phyloP scores from a whole-genome alignment of 1,284 basidiomycete species.

The Anthracocystis walkeri region DNA sequence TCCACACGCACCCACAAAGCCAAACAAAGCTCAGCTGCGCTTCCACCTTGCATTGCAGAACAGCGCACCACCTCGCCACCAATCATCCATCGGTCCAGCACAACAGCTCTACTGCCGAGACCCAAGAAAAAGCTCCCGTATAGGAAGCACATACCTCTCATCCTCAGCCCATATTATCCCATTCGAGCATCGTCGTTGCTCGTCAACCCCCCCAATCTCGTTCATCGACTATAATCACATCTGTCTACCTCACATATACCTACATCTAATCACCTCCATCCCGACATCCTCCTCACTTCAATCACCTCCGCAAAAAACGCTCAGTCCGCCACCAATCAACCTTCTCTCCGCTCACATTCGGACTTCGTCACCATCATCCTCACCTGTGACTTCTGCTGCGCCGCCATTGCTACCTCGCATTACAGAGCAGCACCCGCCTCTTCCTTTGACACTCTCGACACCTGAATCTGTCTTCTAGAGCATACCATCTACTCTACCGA shows the following conservation, averaged over 20 bases:
- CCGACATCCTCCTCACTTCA: conserved; percentile 7
- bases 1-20: conserved; percentile 19
- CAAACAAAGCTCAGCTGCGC: conserved; percentile 2
- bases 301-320: conserved; percentile 25
- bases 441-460: conserved; percentile 6
- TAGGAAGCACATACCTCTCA: conserved; percentile 29
- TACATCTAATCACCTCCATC: conserved; percentile 8
- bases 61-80: conserved; percentile 31
- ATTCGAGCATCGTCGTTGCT: not conserved
- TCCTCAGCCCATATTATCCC: conserved; percentile 21
- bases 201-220: not conserved
- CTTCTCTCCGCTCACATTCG: not conserved
- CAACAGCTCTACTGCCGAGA: conserved; percentile 15
- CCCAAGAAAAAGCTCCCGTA: conserved; percentile 42
- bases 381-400: not conserved
- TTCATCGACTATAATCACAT: conserved; percentile 35
- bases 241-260: conserved; percentile 13
- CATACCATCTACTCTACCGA: not conserved
- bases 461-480: not conserved
- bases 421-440: not conserved
- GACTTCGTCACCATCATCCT: not conserved
- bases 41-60: conserved; percentile 15
- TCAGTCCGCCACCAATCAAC: conserved; percentile 1
- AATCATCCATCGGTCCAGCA: conserved; percentile 7
- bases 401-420: not conserved